These are phyloP conservation scores for Spathaspora girioi DNA, from an alignment of 805 yeast species.

Conservation along the genomic window DNA sequence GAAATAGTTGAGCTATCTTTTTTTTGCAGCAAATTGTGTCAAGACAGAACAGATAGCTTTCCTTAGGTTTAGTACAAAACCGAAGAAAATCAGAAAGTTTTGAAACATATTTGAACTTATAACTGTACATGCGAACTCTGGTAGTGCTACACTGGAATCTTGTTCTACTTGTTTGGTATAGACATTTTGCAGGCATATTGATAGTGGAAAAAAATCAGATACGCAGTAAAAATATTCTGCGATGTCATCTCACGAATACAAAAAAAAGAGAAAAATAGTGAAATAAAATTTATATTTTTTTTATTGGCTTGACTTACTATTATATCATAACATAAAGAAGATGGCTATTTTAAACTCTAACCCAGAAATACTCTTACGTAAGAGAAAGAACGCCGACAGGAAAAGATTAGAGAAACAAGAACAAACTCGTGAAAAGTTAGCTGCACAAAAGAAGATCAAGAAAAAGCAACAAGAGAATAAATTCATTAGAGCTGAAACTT, in stretches of 20 bases:
- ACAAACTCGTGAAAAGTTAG: constrained; percentile 49
- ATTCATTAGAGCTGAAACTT: constrained; percentile 71
- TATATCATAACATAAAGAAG: background rate
- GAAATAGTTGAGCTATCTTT: no score
- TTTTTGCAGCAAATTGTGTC: no score
- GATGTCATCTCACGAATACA: background rate
- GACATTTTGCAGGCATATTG: background rate
- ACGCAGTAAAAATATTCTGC: background rate
- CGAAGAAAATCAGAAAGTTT: no score
- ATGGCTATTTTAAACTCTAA: constrained; percentile 57
- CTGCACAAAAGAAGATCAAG: constrained; percentile 41
- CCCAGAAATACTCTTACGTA: constrained; percentile 73
- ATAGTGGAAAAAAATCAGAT: background rate
- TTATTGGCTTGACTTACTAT: background rate
- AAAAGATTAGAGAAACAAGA: constrained; percentile 72
- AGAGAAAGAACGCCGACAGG: constrained; percentile 76
- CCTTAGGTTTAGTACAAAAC: no score
- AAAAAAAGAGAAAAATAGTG: background rate
- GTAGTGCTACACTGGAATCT: no score
- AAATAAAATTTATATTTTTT: background rate
- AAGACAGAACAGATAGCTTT: no score
- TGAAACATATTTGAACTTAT: no score
- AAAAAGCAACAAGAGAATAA: constrained; percentile 43
- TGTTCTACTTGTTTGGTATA: no score
- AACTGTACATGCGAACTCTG: no score